phyloP scores from a whole-genome alignment of 805 yeast species.

The Saitoella complicata region DNA sequence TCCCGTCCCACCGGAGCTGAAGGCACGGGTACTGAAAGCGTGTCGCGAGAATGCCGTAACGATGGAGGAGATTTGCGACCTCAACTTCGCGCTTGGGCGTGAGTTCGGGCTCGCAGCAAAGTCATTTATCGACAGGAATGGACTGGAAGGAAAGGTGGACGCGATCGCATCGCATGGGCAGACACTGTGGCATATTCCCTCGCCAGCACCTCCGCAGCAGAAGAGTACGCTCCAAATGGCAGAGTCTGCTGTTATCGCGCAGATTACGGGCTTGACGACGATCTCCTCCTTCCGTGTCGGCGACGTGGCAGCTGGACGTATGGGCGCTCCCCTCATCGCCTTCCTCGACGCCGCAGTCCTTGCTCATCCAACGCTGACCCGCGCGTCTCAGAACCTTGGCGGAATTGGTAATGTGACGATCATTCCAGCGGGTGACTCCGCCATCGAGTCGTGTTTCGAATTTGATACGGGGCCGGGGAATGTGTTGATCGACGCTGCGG shows the following conservation, averaged over 20 bases:
- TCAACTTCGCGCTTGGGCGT: background rate
- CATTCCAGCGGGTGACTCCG: too few species aligned
- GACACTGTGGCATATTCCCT: slow-evolving; percentile 17
- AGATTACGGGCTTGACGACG: slow-evolving; percentile 9
- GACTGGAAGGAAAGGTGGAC: slow-evolving; percentile 9
- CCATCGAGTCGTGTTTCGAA: slow-evolving; percentile 5
- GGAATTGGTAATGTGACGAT: slow-evolving; percentile 12
- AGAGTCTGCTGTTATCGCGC: slow-evolving; percentile 15
- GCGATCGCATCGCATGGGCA: slow-evolving; percentile 19
- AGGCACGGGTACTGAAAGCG: background rate
- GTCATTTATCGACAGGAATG: background rate
- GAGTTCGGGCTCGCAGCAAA: background rate
- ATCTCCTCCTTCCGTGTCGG: slow-evolving; percentile 17
- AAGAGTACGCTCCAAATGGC: slow-evolving; percentile 16
- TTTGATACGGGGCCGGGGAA: slow-evolving; percentile 21
- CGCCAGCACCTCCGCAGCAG: slow-evolving; percentile 6
- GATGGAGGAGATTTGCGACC: background rate
- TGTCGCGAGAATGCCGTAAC: background rate
- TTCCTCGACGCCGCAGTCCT: slow-evolving; percentile 17
- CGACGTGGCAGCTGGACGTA: slow-evolving; percentile 18
- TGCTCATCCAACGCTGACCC: slow-evolving; percentile 14
- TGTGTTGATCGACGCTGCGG: slow-evolving; percentile 18
- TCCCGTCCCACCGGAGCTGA: background rate
- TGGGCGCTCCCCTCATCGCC: slow-evolving; percentile 19
- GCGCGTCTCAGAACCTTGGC: slow-evolving; percentile 19